phyloP scores from a whole-genome alignment of 1,139 yeast species.

The Kodamaea fungicola region DNA sequence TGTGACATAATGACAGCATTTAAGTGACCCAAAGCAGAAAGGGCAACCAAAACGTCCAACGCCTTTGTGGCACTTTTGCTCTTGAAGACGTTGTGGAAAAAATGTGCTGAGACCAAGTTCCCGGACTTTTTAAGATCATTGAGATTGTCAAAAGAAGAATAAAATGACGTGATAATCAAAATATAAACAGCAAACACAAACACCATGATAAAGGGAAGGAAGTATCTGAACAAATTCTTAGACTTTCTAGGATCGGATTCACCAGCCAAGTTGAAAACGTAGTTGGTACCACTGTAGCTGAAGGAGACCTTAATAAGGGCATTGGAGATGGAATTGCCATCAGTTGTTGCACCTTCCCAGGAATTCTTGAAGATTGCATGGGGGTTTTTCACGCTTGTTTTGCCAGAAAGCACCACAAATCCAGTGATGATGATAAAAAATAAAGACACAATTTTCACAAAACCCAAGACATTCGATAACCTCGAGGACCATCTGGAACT shows the following conservation, averaged over 20 bases:
- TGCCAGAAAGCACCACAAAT: conserved; percentile 33
- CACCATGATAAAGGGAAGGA: conserved; percentile 33
- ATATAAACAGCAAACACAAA: conserved; percentile 34
- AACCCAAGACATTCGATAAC: conserved; percentile 34
- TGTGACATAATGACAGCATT: conserved; percentile 39
- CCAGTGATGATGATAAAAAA: conserved; percentile 23
- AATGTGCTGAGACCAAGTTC: conserved; percentile 21
- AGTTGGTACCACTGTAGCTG: conserved; percentile 38
- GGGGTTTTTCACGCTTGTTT: conserved; percentile 31
- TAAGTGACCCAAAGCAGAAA: conserved; percentile 42
- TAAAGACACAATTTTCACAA: conserved; percentile 35
- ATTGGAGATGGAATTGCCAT: conserved; percentile 39
- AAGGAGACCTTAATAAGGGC: conserved; percentile 43
- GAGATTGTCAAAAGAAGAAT: conserved; percentile 31
- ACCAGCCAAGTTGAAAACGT: conserved; percentile 38
- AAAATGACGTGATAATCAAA: conserved; percentile 34
- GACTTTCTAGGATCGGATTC: conserved; percentile 29
- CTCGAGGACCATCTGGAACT: conserved; percentile 32
- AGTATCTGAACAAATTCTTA: conserved; percentile 27
- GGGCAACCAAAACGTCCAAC: conserved; percentile 35
- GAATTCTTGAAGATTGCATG: conserved; percentile 31
- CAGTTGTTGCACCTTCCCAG: conserved; percentile 38
- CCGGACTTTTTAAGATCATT: conserved; percentile 26
- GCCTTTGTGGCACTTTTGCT: conserved; percentile 30
- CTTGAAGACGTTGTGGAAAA: conserved; percentile 27